Base-by-base conservation (phyloP, 352 stramenopile species). In the Halophytophthora batemanensis region DNA sequence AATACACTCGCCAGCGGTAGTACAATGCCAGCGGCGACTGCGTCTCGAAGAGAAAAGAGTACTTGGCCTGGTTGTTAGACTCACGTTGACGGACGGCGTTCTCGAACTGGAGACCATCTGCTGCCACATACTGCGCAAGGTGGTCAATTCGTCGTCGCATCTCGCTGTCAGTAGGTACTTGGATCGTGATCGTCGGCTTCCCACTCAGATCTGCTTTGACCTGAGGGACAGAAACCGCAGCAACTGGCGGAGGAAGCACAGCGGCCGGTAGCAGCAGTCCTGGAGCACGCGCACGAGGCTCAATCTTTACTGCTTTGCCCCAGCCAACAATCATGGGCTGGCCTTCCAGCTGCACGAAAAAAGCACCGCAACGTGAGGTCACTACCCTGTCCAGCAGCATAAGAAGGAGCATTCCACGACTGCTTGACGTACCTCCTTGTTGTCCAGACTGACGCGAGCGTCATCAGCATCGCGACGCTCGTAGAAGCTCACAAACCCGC, bases 401-500 rank as follows among this genome's bases (percentile, higher is more conserved):
- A 28, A 6, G 13, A 28, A n/a, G 13, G 13, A 15, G 13, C 12
- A 12, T 44, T 33, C 8, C 2, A 17, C 22, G 21, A 44, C 19
- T 12, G 14, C n/a, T 14, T 3, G 22, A 66, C 63, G 25, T 62
- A 91, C 79, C 74, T 90, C 74, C 58, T 70, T 86, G 55, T 93
- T 74, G 55, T 89, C 50, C 19, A 93, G 42, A 44, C 68, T 62
- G 15, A 87, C 31, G 15, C 80, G 77, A 5, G 90, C 90, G n/a
- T 90, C 70, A 21, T 96, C 88, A 8, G 90, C 90, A 50, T 96
- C 80, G 18, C 61, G 39, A 13, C 88, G 73, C 37, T 87, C 58
- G 61, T 86, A 90, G 55, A 98, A 99, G 61, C 86, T 98, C 21
- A 99, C 94, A 75, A 99, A 99, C 23, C 89, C 95, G 21, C 85